phyloP scores from a whole-genome alignment of 192 early-diverging fungal genomes.

The Coemansia sp. region DNA sequence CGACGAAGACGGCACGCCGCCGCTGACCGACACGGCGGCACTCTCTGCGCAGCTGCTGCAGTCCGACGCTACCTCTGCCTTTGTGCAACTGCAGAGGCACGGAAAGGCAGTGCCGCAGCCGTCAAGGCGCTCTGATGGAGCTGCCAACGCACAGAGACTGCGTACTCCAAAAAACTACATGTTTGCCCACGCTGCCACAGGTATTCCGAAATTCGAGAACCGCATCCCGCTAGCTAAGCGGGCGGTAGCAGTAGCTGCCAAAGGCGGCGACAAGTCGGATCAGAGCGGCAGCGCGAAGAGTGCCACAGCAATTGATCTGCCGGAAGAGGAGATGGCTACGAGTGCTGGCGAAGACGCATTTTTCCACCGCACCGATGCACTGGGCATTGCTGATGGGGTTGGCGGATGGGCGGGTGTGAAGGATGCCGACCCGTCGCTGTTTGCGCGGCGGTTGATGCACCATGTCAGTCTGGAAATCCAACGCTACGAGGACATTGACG shows the following conservation, averaged over 20 bases:
- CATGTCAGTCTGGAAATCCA: constrained; percentile 80
- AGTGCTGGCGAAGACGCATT: constrained; percentile 94
- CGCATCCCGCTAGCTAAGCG: constrained; percentile 29
- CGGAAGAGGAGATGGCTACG: constrained; percentile 59
- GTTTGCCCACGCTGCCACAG: constrained; percentile 62
- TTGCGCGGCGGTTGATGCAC: constrained; percentile 93
- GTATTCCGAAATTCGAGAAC: constrained; percentile 56
- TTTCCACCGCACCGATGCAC: constrained; percentile 78
- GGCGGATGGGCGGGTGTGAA: constrained; percentile 86
- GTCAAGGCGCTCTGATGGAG: constrained; percentile 29
- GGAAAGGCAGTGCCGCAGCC: constrained; percentile 8
- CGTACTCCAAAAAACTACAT: constrained; percentile 52
- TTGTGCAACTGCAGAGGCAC: constrained; percentile 13
- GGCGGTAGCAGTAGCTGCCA: not conserved
- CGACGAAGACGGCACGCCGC: constrained; percentile 6
- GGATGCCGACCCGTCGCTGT: constrained; percentile 87
- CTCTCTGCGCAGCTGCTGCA: constrained; percentile 22
- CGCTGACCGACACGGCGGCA: constrained; percentile 23
- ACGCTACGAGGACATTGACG: constrained; percentile 79
- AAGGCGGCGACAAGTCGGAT: not conserved
- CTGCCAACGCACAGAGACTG: constrained; percentile 4
- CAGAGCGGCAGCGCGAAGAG: not conserved
- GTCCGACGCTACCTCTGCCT: constrained; percentile 9
- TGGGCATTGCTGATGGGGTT: constrained; percentile 95
- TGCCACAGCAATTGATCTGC: not conserved